Evolutionary conservation across 129 eudicot species (phyloP), one percentile per base, ranked within the genome.

Genomic region (Chrysanthemum makinoi): DNA sequence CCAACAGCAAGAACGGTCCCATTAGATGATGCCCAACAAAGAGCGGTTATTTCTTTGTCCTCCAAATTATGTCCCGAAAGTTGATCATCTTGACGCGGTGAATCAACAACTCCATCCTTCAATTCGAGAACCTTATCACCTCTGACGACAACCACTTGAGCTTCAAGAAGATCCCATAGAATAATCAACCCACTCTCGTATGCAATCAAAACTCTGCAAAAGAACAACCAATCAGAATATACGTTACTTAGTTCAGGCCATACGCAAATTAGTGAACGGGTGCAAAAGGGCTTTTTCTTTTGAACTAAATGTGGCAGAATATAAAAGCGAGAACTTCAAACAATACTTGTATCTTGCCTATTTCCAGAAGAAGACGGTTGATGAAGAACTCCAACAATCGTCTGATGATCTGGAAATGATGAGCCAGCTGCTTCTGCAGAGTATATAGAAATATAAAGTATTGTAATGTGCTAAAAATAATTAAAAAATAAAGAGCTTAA

Each of bases 311-410:
- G n/a, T 20, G 71, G 50, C 50, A 35, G 35, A 71, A 51, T 61
- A 69, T 33, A 60, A 66, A 74, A 54, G 51, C 64, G 60, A 57
- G 62, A 67, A 72, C 35, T 72, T 63, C 52, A 68, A 83, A 9
- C 33, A 65, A 63, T 77, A 48, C 55, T 68, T 76, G 71, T 77
- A 64, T 75, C 96, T 95, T 90, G 82, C 99, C 99, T 90, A 78
- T 88, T 88, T 69, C 89, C 97, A 9, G 80, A 79, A 62, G 92
- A 82, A 79, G 74, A 73, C 56, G 99, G 99, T 68, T 95, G 97
- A 63, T 94, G 89, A 83, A 95, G 89, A 81, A 95, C 81, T 86
- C 99, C 99, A 54, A 88, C 96, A 47, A 95, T 48, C n/a, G 91
- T 84, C 68, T 79, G 89, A 62, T 75, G 82, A 81, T 80, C 72